These are phyloP conservation scores for Lasiodiplodia theobromae DNA, from an alignment of 2,329 filamentous ascomycete genomes.

Conservation along the genomic window DNA sequence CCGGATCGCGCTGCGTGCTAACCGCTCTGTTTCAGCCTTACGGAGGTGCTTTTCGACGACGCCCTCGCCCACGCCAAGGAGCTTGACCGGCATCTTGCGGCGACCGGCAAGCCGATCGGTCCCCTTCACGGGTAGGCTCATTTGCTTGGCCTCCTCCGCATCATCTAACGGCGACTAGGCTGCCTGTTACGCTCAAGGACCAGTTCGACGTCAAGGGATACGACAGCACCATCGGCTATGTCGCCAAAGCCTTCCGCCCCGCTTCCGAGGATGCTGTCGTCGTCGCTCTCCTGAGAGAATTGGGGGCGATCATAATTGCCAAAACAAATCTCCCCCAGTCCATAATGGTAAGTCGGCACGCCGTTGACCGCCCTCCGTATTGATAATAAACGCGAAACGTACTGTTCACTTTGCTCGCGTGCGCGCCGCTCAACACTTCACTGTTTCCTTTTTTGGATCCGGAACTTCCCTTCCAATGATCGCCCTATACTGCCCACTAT, in stretches of 20 bases:
- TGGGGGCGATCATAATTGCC: slow-evolving; percentile 62
- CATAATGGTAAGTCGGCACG: slow-evolving; percentile 65
- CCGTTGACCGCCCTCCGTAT: slow-evolving; percentile 37
- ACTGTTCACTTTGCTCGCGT: slow-evolving; percentile 19
- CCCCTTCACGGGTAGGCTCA: slow-evolving; percentile 50
- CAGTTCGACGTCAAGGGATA: slow-evolving; percentile 57
- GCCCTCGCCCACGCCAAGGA: slow-evolving; percentile 52
- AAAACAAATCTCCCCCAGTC: slow-evolving; percentile 66
- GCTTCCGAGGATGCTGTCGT: slow-evolving; percentile 59
- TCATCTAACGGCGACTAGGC: slow-evolving; percentile 5
- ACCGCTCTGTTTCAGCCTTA: slow-evolving; percentile 37
- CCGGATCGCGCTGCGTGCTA: slow-evolving; percentile 19
- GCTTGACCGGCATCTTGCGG: slow-evolving; percentile 50
- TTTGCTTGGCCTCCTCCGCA: no score
- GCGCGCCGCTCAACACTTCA: neutral
- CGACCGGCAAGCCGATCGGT: slow-evolving; percentile 49
- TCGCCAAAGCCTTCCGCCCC: slow-evolving; percentile 63
- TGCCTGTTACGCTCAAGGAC: slow-evolving; percentile 58
- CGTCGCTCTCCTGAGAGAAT: slow-evolving; percentile 55
- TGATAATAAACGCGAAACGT: slow-evolving; percentile 13
- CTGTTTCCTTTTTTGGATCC: neutral
- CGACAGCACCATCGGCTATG: slow-evolving; percentile 64
- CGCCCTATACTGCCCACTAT: neutral
- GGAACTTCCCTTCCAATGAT: neutral
- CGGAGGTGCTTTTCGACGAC: slow-evolving; percentile 52